These are phyloP conservation scores for Fusarium buharicum DNA, from an alignment of 2,329 filamentous ascomycete species.

Conservation along the genomic window DNA sequence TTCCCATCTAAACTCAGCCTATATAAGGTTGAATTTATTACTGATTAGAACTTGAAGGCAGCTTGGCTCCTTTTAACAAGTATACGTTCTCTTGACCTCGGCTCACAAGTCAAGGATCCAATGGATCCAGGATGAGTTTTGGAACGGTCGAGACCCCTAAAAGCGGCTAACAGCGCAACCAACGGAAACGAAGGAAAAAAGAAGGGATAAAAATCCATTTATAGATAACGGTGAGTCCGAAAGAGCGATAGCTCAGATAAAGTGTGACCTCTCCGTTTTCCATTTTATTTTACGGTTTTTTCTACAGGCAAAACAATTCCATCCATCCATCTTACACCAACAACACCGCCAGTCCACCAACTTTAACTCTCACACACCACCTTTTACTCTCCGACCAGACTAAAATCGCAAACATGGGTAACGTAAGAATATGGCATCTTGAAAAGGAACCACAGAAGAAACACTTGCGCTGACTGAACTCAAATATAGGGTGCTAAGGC, in stretches of 20 bases:
- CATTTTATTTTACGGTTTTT: conserved; percentile 17
- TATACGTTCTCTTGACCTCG: neutral
- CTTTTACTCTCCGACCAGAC: conserved; percentile 11
- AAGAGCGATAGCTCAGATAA: conserved; percentile 20
- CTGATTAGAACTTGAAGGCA: too few relatives aligned
- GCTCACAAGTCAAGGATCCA: neutral
- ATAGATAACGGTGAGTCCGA: conserved; percentile 35
- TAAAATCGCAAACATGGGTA: conserved; percentile 49
- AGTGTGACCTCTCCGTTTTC: conserved; percentile 31
- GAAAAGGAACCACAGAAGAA: neutral
- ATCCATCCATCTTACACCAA: conserved; percentile 14
- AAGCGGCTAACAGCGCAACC: conserved; percentile 10
- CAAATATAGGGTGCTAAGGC: conserved; percentile 69
- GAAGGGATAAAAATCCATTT: conserved; percentile 7
- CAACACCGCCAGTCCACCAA: conserved; percentile 34
- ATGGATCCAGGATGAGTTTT: conserved; percentile 1
- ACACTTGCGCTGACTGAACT: conserved; percentile 33
- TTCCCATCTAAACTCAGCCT: too few relatives aligned
- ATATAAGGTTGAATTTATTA: too few relatives aligned
- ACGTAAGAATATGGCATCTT: conserved; percentile 44
- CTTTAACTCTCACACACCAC: conserved; percentile 8
- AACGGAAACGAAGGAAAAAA: conserved; percentile 6
- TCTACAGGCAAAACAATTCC: conserved; percentile 19
- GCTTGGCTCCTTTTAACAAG: neutral
- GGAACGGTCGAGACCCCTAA: conserved; percentile 36